phyloP scores from a whole-genome alignment of 2,329 filamentous ascomycete genomes.

The Alternaria viburni region DNA sequence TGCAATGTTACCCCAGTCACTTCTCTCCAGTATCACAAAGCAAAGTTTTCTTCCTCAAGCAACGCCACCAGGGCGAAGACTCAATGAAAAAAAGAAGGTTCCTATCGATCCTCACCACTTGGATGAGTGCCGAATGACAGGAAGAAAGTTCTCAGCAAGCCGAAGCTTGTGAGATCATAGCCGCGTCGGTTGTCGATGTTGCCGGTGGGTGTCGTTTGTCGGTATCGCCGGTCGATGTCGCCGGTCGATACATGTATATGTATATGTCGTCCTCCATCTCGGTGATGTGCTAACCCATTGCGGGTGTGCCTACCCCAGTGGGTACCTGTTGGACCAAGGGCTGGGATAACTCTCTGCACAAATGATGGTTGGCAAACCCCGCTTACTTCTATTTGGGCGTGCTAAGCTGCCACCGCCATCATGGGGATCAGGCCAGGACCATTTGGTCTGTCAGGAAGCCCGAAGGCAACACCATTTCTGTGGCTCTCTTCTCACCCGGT shows the following conservation, averaged over 20 bases:
- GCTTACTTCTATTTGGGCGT: background rate
- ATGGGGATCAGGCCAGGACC: background rate
- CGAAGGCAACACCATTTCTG: background rate
- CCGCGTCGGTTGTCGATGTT: background rate
- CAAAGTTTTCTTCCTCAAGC: conserved; percentile 1
- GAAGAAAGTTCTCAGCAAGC: background rate
- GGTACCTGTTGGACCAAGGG: background rate
- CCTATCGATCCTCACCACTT: background rate
- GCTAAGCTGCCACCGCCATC: background rate
- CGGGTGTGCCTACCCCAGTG: background rate
- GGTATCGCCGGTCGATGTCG: background rate
- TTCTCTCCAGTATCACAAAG: background rate
- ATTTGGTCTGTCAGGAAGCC: background rate
- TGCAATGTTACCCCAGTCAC: background rate
- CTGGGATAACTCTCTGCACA: background rate
- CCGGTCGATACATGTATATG: background rate
- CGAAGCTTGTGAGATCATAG: background rate
- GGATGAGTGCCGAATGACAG: background rate
- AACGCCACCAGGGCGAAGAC: background rate
- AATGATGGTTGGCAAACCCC: background rate
- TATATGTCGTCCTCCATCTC: background rate
- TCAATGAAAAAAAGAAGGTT: background rate
- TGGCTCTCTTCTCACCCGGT: background rate
- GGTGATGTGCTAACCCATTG: background rate
- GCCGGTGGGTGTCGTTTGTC: background rate